Percentiles rank a stretch among this genome's conserved stretches.
These are phyloP conservation scores for Dichomitus squalens DNA, from an alignment of 1,284 basidiomycete species.

Conservation along the genomic window DNA sequence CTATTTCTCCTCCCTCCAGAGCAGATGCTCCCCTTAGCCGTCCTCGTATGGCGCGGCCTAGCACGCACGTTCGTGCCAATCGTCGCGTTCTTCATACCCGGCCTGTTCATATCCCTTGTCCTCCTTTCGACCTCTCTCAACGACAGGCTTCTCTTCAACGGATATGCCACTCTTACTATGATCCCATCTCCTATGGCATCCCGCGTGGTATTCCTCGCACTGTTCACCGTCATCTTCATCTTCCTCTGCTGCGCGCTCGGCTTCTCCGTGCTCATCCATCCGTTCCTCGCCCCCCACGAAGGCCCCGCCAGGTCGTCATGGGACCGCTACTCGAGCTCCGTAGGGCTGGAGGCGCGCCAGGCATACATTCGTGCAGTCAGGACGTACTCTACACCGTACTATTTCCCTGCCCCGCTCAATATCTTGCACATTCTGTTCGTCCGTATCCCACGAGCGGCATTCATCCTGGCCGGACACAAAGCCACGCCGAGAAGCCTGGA, in stretches of 20 bases:
- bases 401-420: conserved; percentile 57
- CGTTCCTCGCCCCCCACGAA: conserved; percentile 11
- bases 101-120: conserved; percentile 43
- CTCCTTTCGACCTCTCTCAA: conserved; percentile 45
- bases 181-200: conserved; percentile 46
- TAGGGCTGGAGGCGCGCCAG: conserved; percentile 49
- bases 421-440: conserved; percentile 36
- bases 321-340: conserved; percentile 48
- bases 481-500: background rate
- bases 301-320: conserved; percentile 32
- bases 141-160: conserved; percentile 34
- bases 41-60: conserved; percentile 42
- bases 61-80: conserved; percentile 41
- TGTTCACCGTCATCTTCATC: conserved; percentile 40
- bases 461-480: conserved; percentile 23
- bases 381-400: conserved; percentile 41
- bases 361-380: conserved; percentile 42
- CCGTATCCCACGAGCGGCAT: conserved; percentile 24
- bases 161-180: conserved; percentile 3
- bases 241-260: conserved; percentile 36
- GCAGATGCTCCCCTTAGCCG: conserved; percentile 44
- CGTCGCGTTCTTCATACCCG: conserved; percentile 49
- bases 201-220: conserved; percentile 41
- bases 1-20: conserved; percentile 42
- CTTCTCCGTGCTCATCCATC: conserved; percentile 27